Conservation (phyloP, 345 rosid genomes). For the Leavenworthia alabamica region DNA sequence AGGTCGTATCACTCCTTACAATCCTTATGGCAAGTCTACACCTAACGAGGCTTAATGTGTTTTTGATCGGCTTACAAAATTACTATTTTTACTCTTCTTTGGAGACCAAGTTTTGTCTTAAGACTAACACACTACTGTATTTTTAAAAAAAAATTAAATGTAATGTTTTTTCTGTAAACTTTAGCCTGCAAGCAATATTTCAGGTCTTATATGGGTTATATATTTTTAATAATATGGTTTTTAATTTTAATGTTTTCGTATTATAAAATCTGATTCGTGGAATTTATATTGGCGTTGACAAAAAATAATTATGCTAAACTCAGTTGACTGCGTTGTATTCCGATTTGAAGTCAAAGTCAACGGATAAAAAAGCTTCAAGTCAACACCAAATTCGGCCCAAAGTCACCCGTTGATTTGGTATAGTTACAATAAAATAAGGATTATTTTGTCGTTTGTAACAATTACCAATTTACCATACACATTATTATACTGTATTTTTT, state of each 20-base stretch:
- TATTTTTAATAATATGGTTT: neutral
- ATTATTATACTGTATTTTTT: no score
- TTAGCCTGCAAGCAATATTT: conserved; percentile 4
- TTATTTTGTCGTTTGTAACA: conserved; percentile 6
- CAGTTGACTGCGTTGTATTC: conserved; percentile 4
- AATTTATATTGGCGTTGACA: neutral
- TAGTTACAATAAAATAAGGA: no score
- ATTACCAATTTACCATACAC: no score
- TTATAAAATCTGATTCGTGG: neutral
- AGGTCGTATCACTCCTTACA: conserved; percentile 54
- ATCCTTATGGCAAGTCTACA: conserved; percentile 63
- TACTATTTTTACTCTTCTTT: neutral
- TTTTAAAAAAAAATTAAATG: neutral
- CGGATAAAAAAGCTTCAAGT: neutral
- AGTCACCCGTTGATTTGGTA: conserved; percentile 21
- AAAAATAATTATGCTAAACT: no score
- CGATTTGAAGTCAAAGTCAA: conserved; percentile 12
- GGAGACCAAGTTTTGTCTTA: conserved; percentile 11
- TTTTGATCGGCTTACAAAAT: neutral
- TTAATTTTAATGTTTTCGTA: neutral
- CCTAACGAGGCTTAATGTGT: conserved; percentile 21
- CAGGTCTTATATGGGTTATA: no score
- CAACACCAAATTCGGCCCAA: conserved; percentile 4
- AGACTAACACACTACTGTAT: neutral
- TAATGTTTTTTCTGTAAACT: conserved; percentile 11